phyloP scores from a whole-genome alignment of 805 yeast species.

The Saturnispora besseyi region DNA sequence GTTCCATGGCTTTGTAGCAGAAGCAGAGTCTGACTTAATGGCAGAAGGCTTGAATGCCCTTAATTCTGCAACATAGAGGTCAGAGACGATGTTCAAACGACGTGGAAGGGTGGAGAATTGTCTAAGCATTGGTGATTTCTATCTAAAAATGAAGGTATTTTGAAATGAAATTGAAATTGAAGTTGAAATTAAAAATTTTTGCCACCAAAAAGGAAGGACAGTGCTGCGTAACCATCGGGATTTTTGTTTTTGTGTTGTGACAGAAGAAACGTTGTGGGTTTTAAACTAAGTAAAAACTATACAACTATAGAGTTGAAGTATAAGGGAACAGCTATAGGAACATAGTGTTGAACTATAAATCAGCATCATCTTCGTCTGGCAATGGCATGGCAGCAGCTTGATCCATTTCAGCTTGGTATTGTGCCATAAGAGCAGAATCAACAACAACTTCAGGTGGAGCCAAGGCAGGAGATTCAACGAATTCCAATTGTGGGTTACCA shows the following conservation, averaged over 20 bases:
- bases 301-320: background rate
- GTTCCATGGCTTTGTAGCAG: slow-evolving; percentile 74
- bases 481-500: slow-evolving; percentile 96
- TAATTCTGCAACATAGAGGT: slow-evolving; percentile 79
- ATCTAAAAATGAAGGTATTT: background rate
- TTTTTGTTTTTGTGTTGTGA: no score
- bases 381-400: slow-evolving; percentile 99
- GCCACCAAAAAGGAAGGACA: no score
- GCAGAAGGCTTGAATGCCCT: slow-evolving; percentile 83
- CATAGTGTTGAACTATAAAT: slow-evolving; percentile 36
- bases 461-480: slow-evolving; percentile 98
- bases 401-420: slow-evolving; percentile 99
- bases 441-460: slow-evolving; percentile 99
- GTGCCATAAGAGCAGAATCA: slow-evolving; percentile 92
- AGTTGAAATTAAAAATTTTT: background rate
- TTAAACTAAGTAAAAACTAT: no score
- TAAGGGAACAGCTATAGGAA: background rate
- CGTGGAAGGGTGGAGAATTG: slow-evolving; percentile 21
- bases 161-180: background rate
- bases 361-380: slow-evolving; percentile 99
- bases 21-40: slow-evolving; percentile 65
- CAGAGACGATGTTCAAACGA: slow-evolving; percentile 55
- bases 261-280: no score
- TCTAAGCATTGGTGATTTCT: slow-evolving; percentile 16
- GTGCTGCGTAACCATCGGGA: no score